Conservation (phyloP, 805 yeast species). For the Candida schatavii region DNA sequence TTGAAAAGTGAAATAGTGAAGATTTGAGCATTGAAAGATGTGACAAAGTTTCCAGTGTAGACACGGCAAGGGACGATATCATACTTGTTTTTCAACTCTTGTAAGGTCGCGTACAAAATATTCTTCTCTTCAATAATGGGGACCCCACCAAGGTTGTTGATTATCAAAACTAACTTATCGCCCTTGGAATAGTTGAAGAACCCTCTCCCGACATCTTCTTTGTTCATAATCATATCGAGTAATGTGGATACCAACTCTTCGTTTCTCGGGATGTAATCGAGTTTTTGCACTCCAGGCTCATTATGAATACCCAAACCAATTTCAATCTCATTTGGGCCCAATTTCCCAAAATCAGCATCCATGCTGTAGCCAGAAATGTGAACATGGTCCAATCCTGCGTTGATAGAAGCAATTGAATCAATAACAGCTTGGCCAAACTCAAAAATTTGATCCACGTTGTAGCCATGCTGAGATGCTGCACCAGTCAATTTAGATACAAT, state of each 20-base stretch:
- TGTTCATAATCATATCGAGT: slow-evolving; percentile 24
- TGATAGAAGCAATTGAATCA: slow-evolving; percentile 27
- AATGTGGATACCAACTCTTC: slow-evolving; percentile 26
- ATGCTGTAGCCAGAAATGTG: slow-evolving; percentile 33
- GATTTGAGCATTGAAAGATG: slow-evolving; percentile 36
- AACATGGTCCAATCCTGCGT: slow-evolving; percentile 37
- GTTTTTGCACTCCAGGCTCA: slow-evolving; percentile 35
- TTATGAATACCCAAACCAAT: slow-evolving; percentile 39
- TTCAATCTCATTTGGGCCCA: slow-evolving; percentile 27
- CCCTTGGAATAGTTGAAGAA: slow-evolving; percentile 24
- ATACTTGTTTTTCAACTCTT: slow-evolving; percentile 21
- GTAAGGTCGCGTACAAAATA: slow-evolving; percentile 19
- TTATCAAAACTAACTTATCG: slow-evolving; percentile 27
- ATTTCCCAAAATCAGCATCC: slow-evolving; percentile 20
- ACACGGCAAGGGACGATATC: slow-evolving; percentile 26
- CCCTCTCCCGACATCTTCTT: slow-evolving; percentile 24
- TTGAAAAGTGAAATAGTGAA: slow-evolving; percentile 36
- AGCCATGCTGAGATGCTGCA: slow-evolving; percentile 24
- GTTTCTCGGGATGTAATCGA: slow-evolving; percentile 27
- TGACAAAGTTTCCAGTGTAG: slow-evolving; percentile 32
- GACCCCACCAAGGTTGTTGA: slow-evolving; percentile 39
- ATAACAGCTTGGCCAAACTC: slow-evolving; percentile 26
- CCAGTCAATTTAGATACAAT: slow-evolving; percentile 30
- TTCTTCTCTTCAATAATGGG: slow-evolving; percentile 31
- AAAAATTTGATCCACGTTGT: slow-evolving; percentile 22